A percentile compares a stretch with the other conserved stretches of the same genome.
These are phyloP conservation scores for Ciborinia camelliae DNA, from an alignment of 2,329 filamentous ascomycete genomes.

Conservation along the genomic window DNA sequence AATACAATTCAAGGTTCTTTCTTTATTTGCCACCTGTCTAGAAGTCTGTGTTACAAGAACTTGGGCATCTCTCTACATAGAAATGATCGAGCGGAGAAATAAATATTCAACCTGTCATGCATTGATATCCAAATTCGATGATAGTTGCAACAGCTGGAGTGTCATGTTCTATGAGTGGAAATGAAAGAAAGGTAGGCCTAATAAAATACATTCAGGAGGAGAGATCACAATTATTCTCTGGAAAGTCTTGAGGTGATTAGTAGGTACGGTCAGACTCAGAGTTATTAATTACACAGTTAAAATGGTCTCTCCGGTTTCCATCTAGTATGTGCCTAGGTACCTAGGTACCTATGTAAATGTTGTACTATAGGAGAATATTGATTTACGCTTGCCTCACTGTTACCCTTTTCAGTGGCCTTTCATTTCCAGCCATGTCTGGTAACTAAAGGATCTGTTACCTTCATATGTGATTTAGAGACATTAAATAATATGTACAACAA, in stretches of 20 bases:
- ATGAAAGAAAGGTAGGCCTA: background rate
- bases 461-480: background rate
- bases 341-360: too few species aligned
- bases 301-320: background rate
- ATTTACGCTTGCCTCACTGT: background rate
- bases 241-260: background rate
- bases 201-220: too few species aligned
- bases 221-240: background rate
- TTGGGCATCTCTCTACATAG: too few species aligned
- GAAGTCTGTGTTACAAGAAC: too few species aligned
- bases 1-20: too few species aligned
- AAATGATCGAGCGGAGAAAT: too few species aligned
- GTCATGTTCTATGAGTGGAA: background rate
- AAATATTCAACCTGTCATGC: background rate
- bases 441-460: background rate
- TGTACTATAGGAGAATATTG: background rate
- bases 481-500: background rate
- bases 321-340: background rate
- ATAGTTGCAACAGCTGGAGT: background rate
- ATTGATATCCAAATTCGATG: background rate
- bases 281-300: background rate
- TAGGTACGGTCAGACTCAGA: too few species aligned
- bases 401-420: background rate
- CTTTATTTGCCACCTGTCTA: too few species aligned
- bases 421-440: background rate